Percentiles rank a stretch among this genome's conserved stretches.
Evolutionary conservation across 495 filamentous ascomycete species (phyloP).

Genomic region (Podospora sp.): DNA sequence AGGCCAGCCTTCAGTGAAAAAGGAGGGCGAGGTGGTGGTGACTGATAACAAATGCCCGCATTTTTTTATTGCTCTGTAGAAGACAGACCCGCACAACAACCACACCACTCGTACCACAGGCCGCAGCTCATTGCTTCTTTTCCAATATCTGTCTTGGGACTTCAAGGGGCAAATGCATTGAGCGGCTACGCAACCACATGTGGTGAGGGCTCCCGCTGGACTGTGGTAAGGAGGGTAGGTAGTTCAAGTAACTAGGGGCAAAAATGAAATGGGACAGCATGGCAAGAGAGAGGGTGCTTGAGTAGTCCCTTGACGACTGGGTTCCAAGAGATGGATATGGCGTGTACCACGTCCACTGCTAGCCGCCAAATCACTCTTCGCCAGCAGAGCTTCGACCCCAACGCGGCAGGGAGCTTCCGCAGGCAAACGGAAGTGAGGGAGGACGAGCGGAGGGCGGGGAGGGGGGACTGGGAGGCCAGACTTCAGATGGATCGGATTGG

Average conservation of each 20-base stretch:
- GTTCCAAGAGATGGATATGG: background rate
- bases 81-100: background rate
- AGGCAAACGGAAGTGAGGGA: background rate
- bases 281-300: background rate
- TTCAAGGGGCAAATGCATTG: constrained; percentile 1
- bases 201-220: background rate
- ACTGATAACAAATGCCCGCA: constrained; percentile 8
- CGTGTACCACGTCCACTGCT: background rate
- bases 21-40: background rate
- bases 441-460: background rate
- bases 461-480: background rate
- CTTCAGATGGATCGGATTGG: constrained; percentile 16
- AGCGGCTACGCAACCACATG: constrained; percentile 1
- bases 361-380: too few species aligned
- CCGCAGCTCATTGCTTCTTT: constrained; percentile 9
- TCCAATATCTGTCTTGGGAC: constrained; percentile 16
- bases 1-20: background rate
- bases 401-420: background rate
- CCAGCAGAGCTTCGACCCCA: constrained; percentile 4
- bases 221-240: background rate
- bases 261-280: background rate
- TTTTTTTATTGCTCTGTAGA: background rate
- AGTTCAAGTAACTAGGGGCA: background rate
- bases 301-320: background rate
- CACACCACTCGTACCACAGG: background rate